Evolutionary conservation across 768 basidiomycete species (phyloP).

Genomic region (Arthromyces matolae): DNA sequence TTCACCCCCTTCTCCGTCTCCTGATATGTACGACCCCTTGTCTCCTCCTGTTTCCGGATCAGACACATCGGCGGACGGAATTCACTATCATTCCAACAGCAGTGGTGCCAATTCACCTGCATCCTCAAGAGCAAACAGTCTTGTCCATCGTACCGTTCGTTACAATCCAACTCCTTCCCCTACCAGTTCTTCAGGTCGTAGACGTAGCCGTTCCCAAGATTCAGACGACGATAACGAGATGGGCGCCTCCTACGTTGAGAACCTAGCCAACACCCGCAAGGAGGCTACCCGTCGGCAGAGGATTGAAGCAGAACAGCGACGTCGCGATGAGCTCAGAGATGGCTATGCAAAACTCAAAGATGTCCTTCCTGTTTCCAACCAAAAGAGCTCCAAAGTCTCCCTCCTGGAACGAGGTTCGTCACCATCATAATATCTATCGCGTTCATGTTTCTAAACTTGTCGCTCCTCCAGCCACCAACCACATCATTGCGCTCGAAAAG

Average conservation of each 20-base stretch:
- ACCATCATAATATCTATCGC: conserved; percentile 11
- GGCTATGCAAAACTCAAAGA: conserved; percentile 88
- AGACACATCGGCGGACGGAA: conserved; percentile 81
- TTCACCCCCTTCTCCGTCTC: conserved; percentile 73
- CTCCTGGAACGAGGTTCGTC: conserved; percentile 78
- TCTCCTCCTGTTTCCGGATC: conserved; percentile 87
- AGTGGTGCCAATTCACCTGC: conserved; percentile 76
- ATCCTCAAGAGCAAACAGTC: conserved; percentile 69
- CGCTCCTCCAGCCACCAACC: conserved; percentile 60
- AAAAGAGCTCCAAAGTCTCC: conserved; percentile 89
- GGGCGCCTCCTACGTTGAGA: conserved; percentile 66
- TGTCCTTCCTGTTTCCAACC: conserved; percentile 80
- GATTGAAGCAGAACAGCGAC: conserved; percentile 86
- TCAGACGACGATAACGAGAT: conserved; percentile 73
- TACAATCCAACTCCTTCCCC: conserved; percentile 85
- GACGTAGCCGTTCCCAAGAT: conserved; percentile 71
- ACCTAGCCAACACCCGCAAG: conserved; percentile 73
- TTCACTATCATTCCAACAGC: conserved; percentile 76
- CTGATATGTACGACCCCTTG: conserved; percentile 79
- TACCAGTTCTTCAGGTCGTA: conserved; percentile 64
- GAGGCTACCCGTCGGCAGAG: conserved; percentile 81
- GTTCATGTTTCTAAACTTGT: conserved; percentile 8
- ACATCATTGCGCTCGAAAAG: conserved; percentile 71
- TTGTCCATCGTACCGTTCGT: conserved; percentile 71
- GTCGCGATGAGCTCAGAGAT: conserved; percentile 85